Conservation (phyloP, 208 protist species). For the Wallacemonas sp. region DNA sequence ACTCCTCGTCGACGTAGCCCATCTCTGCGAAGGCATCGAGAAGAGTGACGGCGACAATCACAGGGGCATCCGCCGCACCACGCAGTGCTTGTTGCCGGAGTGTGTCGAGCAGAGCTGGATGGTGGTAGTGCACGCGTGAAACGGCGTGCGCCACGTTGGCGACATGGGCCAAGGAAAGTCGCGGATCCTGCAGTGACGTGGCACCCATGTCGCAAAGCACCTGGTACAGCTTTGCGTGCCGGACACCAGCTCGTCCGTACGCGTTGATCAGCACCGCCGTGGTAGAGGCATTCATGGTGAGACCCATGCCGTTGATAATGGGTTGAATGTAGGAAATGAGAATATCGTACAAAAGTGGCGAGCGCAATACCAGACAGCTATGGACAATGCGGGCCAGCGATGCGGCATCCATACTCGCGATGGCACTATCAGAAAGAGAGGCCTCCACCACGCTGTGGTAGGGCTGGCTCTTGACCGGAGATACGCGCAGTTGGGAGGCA, state of each 20-base stretch:
- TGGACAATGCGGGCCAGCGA: constrained; percentile 80
- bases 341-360: constrained; percentile 68
- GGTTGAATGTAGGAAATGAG: constrained; percentile 80
- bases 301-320: constrained; percentile 34
- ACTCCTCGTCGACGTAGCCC: constrained; percentile 65
- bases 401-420: constrained; percentile 53
- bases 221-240: constrained; percentile 73
- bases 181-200: constrained; percentile 57
- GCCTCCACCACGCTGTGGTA: constrained; percentile 54
- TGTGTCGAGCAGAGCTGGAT: constrained; percentile 69
- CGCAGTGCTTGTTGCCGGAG: constrained; percentile 75
- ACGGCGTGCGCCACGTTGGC: constrained; percentile 87
- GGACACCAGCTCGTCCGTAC: constrained; percentile 83
- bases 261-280: constrained; percentile 87
- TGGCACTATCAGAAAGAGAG: constrained; percentile 34
- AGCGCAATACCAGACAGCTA: constrained; percentile 78
- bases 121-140: constrained; percentile 64
- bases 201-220: constrained; percentile 67
- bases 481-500: constrained; percentile 76
- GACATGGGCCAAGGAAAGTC: constrained; percentile 73
- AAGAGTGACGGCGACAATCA: constrained; percentile 73
- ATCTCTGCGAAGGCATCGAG: constrained; percentile 84
- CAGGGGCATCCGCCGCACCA: constrained; percentile 38
- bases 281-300: constrained; percentile 62
- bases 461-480: constrained; percentile 56